These are phyloP conservation scores for Chlorella sp. DNA, from an alignment of 139 green algal genomes.

Conservation along the genomic window DNA sequence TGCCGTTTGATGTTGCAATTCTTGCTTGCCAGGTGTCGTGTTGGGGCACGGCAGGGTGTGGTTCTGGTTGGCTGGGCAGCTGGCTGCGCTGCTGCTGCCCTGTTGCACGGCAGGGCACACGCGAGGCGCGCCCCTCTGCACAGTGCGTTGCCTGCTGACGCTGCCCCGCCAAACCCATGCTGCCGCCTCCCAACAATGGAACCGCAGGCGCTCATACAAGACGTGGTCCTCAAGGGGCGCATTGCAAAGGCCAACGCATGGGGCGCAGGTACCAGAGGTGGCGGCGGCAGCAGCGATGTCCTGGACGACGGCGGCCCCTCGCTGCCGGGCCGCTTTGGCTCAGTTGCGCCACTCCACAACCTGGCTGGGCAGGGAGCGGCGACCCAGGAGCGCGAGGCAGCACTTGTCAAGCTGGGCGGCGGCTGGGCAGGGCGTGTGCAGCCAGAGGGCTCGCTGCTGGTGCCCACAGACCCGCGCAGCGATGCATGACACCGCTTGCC, in stretches of 20 bases:
- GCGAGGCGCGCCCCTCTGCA: no score
- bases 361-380: no score
- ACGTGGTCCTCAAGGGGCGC: constrained; percentile 23
- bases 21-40: no score
- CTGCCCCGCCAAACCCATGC: no score
- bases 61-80: no score
- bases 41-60: no score
- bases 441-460: not conserved
- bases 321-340: no score
- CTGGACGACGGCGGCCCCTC: not conserved
- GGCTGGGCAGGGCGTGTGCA: not conserved
- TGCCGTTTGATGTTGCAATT: no score
- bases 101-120: no score
- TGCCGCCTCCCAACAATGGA: constrained; percentile 24
- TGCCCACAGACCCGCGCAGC: not conserved
- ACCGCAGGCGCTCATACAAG: constrained; percentile 40
- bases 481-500: not conserved
- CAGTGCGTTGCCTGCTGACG: no score
- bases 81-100: no score
- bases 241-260: not conserved
- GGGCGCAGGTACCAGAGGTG: not conserved
- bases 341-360: no score
- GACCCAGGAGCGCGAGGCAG: not conserved
- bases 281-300: not conserved
- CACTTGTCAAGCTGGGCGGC: not conserved